A percentile compares a stretch with the other conserved stretches of the same genome.
phyloP scores from a whole-genome alignment of 306 rosid genomes.

The Ziziphus jujuba region DNA sequence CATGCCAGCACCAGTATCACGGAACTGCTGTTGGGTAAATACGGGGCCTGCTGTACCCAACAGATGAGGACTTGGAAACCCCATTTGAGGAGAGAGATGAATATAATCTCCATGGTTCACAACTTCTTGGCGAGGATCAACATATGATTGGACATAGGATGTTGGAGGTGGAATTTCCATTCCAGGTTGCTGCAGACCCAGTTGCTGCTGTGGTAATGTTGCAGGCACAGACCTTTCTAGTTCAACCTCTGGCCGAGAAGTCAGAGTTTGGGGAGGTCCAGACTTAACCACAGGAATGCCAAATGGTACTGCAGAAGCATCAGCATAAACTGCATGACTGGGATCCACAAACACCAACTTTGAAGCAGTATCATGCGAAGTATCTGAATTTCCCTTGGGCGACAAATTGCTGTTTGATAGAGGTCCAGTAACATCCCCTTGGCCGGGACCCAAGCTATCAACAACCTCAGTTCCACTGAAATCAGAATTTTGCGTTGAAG shows the following conservation, averaged over 20 bases:
- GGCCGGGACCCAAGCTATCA: conserved; percentile 45
- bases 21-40: conserved; percentile 52
- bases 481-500: conserved; percentile 84
- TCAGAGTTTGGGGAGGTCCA: conserved; percentile 32
- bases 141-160: conserved; percentile 51
- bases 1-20: conserved; percentile 41
- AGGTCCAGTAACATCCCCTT: conserved; percentile 44
- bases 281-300: conserved; percentile 38
- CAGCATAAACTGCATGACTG: conserved; percentile 32
- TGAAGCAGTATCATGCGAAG: conserved; percentile 40
- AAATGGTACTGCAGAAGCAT: conserved; percentile 37
- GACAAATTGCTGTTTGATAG: conserved; percentile 33
- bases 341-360: conserved; percentile 43
- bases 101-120: conserved; percentile 46
- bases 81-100: conserved; percentile 56
- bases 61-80: conserved; percentile 56
- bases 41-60: conserved; percentile 44
- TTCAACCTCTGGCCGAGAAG: conserved; percentile 49
- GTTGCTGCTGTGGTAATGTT: conserved; percentile 39
- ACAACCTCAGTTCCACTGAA: conserved; percentile 56
- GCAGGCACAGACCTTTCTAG: conserved; percentile 50
- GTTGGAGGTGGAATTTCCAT: conserved; percentile 46
- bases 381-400: conserved; percentile 40
- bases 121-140: conserved; percentile 55
- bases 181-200: conserved; percentile 55